These are phyloP conservation scores for Sporobolus alterniflorus DNA, from an alignment of 202 grass and related monocot genomes.

Conservation along the genomic window DNA sequence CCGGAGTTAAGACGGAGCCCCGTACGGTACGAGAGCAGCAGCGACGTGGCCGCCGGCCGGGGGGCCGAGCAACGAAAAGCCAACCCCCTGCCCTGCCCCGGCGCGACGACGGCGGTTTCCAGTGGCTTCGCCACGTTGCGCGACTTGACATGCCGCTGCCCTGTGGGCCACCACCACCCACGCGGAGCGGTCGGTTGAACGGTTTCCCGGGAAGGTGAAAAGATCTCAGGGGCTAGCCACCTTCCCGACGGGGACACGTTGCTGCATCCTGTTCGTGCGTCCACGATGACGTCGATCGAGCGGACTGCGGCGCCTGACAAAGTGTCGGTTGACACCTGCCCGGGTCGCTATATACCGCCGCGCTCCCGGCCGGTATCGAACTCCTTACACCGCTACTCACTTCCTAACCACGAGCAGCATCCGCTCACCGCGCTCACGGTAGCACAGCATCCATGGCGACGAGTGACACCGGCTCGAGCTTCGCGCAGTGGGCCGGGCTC, in stretches of 20 bases:
- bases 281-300: background rate
- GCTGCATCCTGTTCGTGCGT: rapidly evolving
- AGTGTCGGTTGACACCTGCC: background rate
- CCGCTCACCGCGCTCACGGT: too few relatives aligned
- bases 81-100: background rate
- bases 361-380: background rate
- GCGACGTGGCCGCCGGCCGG: background rate
- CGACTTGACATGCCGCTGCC: background rate
- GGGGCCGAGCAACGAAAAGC: background rate
- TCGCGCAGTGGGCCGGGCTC: conserved; percentile 43
- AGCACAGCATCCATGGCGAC: conserved; percentile 58
- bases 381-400: conserved; percentile 4
- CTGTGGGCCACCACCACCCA: conserved; percentile 9
- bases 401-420: background rate
- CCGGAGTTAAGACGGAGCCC: background rate
- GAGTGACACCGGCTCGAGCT: conserved; percentile 59
- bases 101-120: background rate
- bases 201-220: conserved; percentile 34
- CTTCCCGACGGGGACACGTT: conserved; percentile 8
- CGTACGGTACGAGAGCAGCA: background rate
- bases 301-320: background rate
- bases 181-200: background rate
- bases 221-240: background rate
- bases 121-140: background rate
- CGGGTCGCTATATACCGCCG: conserved; percentile 36